A percentile compares a stretch with the other conserved stretches of the same genome.
Conservation (phyloP, 306 rosid genomes). For the Citrullus mucosospermus region DNA sequence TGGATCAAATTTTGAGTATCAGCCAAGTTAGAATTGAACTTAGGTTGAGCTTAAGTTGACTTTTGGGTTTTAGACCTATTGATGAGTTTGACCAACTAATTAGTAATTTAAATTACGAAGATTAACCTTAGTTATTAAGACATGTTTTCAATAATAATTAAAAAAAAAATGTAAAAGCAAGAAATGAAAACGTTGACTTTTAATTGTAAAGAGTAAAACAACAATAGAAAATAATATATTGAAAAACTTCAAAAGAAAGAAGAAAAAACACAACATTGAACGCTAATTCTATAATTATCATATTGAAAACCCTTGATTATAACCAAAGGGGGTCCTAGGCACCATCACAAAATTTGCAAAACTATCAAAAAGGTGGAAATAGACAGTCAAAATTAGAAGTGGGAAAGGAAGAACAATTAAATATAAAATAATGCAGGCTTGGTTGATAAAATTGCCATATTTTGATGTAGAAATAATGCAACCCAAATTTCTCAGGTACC, state of each 20-base stretch:
- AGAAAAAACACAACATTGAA: neutral
- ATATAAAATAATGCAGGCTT: neutral
- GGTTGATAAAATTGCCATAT: neutral
- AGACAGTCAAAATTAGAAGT: neutral
- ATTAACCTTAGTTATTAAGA: too few relatives aligned
- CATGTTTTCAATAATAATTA: too few relatives aligned
- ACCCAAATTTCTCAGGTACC: conserved; percentile 17
- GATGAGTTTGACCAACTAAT: too few relatives aligned
- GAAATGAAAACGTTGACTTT: too few relatives aligned
- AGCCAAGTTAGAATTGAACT: too few relatives aligned
- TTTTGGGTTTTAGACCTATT: too few relatives aligned
- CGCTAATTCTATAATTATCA: neutral
- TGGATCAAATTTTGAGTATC: too few relatives aligned
- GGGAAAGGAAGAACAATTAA: neutral
- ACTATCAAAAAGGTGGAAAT: neutral
- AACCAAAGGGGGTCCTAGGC: neutral
- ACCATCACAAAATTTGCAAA: neutral
- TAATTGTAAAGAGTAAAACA: too few relatives aligned
- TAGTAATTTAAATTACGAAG: too few relatives aligned
- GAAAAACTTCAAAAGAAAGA: neutral
- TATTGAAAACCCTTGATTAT: neutral
- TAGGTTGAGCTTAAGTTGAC: too few relatives aligned
- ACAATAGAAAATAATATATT: too few relatives aligned
- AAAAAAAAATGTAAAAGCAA: too few relatives aligned
- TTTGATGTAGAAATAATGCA: neutral